Evolutionary conservation across 176 grass and related monocot species (phyloP), one percentile per base, ranked within the genome.

Genomic region (Oryza officinalis): DNA sequence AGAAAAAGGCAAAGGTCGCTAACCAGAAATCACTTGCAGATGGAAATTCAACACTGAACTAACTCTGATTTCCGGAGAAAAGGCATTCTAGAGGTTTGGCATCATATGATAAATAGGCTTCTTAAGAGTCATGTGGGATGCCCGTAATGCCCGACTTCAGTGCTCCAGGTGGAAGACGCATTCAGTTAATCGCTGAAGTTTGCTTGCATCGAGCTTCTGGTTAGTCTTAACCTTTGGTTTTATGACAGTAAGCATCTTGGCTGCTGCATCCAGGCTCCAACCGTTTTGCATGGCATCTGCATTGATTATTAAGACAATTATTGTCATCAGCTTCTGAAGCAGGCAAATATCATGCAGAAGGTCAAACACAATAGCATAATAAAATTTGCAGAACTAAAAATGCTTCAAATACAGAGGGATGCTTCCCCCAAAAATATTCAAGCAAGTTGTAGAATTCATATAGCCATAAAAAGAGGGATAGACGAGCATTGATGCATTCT

Each of bases 121-220:
- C 67, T 63, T 85, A 18, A 49, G 6, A 49, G 43, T 38, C 20
- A 6, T 69, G 8, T 3, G 30, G 10, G 40, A 57, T 63, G 30
- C 5, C 0, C 50, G 25, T 63, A 63, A 71, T 11, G 3, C 17
- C 3, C 22, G 28, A 71, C 43, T 69, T 96, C 78, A 99, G 80
- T 99, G 90, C 86, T 96, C 96, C 76, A 99, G 80, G 79, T 99
- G 93, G 80, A 96, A 99, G 87, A 99, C 97, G 49, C 85, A 96
- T 86, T 99, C 97, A 41, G 97, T 94, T 54, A 99, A 87, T 25
- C 97, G 91, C 84, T 99, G 97, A 37, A 99, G 81, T 74, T 94
- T 99, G 84, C 83, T 94, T 43, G 91, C 60, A n/a, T 94, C 93
- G 0, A 93, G 81, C 85, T 92, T 99, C 89, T 94, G 93, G 44